phyloP scores from a whole-genome alignment of 805 yeast species.

The Metschnikowia borealis region DNA sequence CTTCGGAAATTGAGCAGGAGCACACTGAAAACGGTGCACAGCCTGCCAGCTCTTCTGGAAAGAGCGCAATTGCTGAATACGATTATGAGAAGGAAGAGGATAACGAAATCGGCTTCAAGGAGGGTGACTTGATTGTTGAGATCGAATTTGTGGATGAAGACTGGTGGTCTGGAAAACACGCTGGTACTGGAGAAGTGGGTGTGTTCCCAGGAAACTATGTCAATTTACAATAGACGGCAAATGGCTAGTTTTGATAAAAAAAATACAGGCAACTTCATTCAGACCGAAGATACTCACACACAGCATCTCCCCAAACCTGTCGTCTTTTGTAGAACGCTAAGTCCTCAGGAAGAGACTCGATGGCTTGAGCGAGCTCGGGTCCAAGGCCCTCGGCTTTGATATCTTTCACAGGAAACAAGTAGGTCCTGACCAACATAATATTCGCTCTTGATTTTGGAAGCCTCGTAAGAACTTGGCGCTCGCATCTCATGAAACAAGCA shows the following conservation, averaged over 20 bases:
- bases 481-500: conserved; percentile 32
- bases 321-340: conserved; percentile 35
- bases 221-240: conserved; percentile 16
- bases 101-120: conserved; percentile 81
- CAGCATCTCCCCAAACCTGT: conserved; percentile 38
- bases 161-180: conserved; percentile 91
- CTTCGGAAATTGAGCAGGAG: conserved; percentile 8
- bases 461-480: conserved; percentile 35
- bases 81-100: conserved; percentile 90
- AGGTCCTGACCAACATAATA: conserved; percentile 37
- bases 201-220: conserved; percentile 93
- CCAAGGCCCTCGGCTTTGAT: conserved; percentile 33
- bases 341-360: conserved; percentile 37
- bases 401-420: conserved; percentile 27
- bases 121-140: conserved; percentile 76
- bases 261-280: background rate
- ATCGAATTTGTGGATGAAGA: conserved; percentile 90
- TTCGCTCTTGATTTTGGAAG: conserved; percentile 34
- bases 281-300: conserved; percentile 25
- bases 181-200: conserved; percentile 66
- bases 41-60: conserved; percentile 18
- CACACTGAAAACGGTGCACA: conserved; percentile 13
- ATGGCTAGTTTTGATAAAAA: too few relatives aligned
- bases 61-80: conserved; percentile 61
- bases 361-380: conserved; percentile 28